Evolutionary conservation across 148 eudicot genomes (phyloP).

Genomic region (Chenopodium album): DNA sequence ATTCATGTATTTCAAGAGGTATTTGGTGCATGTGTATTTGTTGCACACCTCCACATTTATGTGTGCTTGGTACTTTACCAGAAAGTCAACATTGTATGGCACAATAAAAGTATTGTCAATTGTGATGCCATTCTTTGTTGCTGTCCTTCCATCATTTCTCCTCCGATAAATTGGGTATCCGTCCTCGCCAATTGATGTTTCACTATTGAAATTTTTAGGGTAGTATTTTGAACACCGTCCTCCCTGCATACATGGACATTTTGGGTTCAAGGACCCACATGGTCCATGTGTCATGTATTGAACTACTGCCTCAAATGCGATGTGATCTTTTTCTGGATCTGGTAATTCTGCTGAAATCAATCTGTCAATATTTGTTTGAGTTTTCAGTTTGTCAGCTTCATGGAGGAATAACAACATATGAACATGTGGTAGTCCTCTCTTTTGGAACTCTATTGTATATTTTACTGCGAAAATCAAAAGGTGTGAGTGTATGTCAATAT

Average conservation of each 20-base stretch:
- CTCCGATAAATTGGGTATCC: constrained; percentile 8
- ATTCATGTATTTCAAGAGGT: constrained; percentile 13
- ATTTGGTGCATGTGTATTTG: background rate
- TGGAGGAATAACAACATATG: background rate
- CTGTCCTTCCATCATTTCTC: background rate
- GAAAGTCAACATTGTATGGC: constrained; percentile 2
- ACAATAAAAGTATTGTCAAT: background rate
- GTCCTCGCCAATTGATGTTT: background rate
- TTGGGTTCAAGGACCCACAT: background rate
- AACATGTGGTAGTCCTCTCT: background rate
- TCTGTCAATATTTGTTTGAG: background rate
- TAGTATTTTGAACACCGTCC: background rate
- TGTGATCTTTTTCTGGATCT: background rate
- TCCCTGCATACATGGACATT: background rate
- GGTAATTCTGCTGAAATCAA: background rate
- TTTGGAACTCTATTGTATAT: background rate
- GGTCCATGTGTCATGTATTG: background rate
- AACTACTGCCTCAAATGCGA: background rate
- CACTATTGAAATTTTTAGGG: background rate
- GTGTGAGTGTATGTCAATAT: too few species aligned
- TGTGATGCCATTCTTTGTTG: background rate
- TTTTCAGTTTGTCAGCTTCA: background rate
- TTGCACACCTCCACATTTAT: constrained; percentile 12
- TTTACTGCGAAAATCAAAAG: background rate
- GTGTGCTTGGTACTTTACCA: constrained; percentile 12